Conservation (phyloP, 305 asterid species). For the Fraxinus xanthoxyloides region DNA sequence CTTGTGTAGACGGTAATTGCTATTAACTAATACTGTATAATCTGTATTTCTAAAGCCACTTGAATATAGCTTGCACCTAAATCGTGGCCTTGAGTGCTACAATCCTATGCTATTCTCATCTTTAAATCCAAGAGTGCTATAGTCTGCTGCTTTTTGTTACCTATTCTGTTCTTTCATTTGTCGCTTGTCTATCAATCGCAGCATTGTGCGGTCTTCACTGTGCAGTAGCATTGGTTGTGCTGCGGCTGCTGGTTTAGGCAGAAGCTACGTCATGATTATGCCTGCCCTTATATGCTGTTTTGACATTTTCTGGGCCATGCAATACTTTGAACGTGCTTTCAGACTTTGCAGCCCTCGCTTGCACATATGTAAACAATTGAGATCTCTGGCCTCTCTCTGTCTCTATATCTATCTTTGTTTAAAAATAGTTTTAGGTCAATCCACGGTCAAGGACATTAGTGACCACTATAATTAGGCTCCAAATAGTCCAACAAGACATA, state of each 20-base stretch:
- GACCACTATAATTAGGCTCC: too few species aligned
- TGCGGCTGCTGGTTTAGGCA: slow-evolving; percentile 64
- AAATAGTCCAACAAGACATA: too few species aligned
- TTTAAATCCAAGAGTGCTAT: slow-evolving; percentile 60
- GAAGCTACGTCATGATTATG: slow-evolving; percentile 83
- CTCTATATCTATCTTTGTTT: too few species aligned
- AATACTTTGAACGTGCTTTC: slow-evolving; percentile 82
- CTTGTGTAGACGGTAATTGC: slow-evolving; percentile 18
- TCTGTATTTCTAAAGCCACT: slow-evolving; percentile 4
- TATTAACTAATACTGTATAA: slow-evolving; percentile 33
- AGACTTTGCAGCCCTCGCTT: slow-evolving; percentile 61
- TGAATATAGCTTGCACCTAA: slow-evolving; percentile 16
- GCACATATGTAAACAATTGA: slow-evolving; percentile 41
- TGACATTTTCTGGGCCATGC: slow-evolving; percentile 78
- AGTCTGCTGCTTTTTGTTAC: slow-evolving; percentile 22
- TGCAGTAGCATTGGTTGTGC: slow-evolving; percentile 34
- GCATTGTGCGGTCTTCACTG: too few species aligned
- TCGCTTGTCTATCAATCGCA: too few species aligned
- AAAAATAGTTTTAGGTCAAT: too few species aligned
- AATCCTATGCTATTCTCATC: slow-evolving; percentile 27
- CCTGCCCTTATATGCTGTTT: slow-evolving; percentile 84
- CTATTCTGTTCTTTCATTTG: too few species aligned
- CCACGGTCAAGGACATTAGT: too few species aligned
- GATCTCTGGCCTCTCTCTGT: background rate
- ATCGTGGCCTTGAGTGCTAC: slow-evolving; percentile 27